Base-by-base conservation (phyloP, 2,329 filamentous ascomycete genomes). In the Penicillium corylophilum region DNA sequence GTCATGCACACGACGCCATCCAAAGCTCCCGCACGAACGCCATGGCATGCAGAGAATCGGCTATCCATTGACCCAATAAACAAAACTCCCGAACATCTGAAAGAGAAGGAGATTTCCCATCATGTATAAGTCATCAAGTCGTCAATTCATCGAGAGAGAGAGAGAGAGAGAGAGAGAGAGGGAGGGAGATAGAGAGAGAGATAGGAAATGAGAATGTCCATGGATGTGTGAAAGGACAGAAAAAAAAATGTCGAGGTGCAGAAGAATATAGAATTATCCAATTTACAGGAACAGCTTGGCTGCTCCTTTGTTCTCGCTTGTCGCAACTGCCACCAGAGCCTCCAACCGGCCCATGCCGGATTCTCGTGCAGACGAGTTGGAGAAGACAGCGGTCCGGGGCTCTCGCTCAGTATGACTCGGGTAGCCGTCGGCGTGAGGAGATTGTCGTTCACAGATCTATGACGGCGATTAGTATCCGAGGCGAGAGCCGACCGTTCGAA, bases 311-410 rank as follows among this genome's bases (percentile, higher is more conserved):
- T 75, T 73, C 53, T 76, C 76, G 48, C 75, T 76, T 6, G 77
- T 79, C 29, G 77, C 77, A 46, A 78, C 76, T 22, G 77, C 77
- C 36, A 79, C 77, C 42, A 79, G 71, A 44, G 76, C 76, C 56
- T 79, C 76, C n/a, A 79, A 65, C 20, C 76, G 70, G 40, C 73
- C 75, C 73, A 79, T 75, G 23, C 72, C 74, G 33, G 64, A 63
- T 28, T 70, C 66, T 31, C 66, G 61, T 41, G 51, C 52, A 40
- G 66, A 51, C 8, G 64, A 57, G 49, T 66, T 61, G 18, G 64
- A 54, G 42, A 67, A 68, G 24, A 67, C 57, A 24, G 60, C 60
- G 40, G 66, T 50, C 31, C 67, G 63, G 24, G 63, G 54, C 36
- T 68, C 63, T 45, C 57, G 60, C 48, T 69, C 66, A 16, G 57